Evolutionary conservation across 345 rosid genomes (phyloP).

Genomic region (Eucalyptus regnans): DNA sequence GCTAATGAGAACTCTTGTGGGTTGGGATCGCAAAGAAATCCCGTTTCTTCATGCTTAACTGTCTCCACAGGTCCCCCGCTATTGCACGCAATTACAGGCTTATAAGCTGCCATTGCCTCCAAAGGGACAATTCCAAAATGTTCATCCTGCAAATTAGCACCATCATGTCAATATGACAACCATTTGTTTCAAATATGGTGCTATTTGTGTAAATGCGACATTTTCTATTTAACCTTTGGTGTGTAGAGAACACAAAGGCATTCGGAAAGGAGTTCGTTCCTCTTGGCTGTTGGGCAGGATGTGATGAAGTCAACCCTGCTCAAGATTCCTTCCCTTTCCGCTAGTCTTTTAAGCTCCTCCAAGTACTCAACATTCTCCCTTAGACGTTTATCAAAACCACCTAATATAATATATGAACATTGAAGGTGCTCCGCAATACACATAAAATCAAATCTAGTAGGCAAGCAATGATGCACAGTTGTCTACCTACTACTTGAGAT

Average conservation of each 20-base stretch:
- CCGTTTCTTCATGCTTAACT: slow-evolving; percentile 52
- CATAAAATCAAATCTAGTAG: neutral
- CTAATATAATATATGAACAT: slow-evolving; percentile 15
- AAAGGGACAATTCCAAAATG: slow-evolving; percentile 94
- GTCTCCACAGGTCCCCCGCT: slow-evolving; percentile 94
- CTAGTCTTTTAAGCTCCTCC: slow-evolving; percentile 62
- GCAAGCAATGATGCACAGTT: neutral
- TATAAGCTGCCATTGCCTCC: slow-evolving; percentile 94
- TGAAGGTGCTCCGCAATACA: neutral
- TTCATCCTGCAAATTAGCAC: slow-evolving; percentile 46
- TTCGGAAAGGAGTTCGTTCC: slow-evolving; percentile 65
- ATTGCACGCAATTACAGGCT: slow-evolving; percentile 86
- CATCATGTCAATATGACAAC: neutral
- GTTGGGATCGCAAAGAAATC: slow-evolving; percentile 69
- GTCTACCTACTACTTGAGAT: neutral
- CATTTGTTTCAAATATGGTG: neutral
- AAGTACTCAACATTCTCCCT: slow-evolving; percentile 81
- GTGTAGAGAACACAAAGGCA: slow-evolving; percentile 82
- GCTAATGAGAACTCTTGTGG: slow-evolving; percentile 51
- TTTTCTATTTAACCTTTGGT: slow-evolving; percentile 38
- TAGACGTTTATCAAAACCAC: slow-evolving; percentile 72
- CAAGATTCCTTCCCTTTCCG: slow-evolving; percentile 50
- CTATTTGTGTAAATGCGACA: neutral
- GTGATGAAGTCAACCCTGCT: slow-evolving; percentile 47
- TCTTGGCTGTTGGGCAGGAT: slow-evolving; percentile 81